These are phyloP conservation scores for Rhodosporidiobolus odoratus DNA, from an alignment of 768 basidiomycete genomes.

Conservation along the genomic window DNA sequence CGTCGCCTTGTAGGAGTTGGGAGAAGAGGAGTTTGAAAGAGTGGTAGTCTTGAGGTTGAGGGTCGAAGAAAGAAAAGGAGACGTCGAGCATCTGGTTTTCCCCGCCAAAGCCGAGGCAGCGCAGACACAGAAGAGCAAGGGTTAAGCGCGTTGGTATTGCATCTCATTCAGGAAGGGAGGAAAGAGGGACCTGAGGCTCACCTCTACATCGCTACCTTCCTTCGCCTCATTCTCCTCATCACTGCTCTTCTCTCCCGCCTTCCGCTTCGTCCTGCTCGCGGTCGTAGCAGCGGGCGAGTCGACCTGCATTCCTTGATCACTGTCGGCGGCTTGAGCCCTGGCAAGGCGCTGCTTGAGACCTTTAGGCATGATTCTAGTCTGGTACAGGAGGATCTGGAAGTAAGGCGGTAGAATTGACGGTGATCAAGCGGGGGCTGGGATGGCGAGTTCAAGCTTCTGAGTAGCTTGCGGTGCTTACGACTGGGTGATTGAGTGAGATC, in stretches of 20 bases:
- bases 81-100: constrained; percentile 70
- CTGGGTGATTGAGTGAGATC: too few species aligned
- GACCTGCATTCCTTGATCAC: constrained; percentile 3
- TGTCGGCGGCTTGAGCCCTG: too few species aligned
- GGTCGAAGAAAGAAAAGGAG: constrained; percentile 90
- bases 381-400: neutral
- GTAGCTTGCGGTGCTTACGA: too few species aligned
- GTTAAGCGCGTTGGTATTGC: too few species aligned
- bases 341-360: neutral
- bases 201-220: constrained; percentile 13
- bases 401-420: neutral
- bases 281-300: neutral
- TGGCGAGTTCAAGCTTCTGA: too few species aligned
- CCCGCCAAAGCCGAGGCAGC: too few species aligned
- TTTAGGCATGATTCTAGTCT: neutral
- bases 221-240: constrained; percentile 7
- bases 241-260: neutral
- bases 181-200: neutral
- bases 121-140: too few species aligned
- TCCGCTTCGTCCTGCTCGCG: neutral
- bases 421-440: too few species aligned
- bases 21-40: constrained; percentile 55
- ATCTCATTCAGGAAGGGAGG: too few species aligned
- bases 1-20: constrained; percentile 68
- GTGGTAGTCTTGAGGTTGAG: constrained; percentile 79